Base-by-base conservation (phyloP, 2,329 filamentous ascomycete species). In the Neobulgaria alba region DNA sequence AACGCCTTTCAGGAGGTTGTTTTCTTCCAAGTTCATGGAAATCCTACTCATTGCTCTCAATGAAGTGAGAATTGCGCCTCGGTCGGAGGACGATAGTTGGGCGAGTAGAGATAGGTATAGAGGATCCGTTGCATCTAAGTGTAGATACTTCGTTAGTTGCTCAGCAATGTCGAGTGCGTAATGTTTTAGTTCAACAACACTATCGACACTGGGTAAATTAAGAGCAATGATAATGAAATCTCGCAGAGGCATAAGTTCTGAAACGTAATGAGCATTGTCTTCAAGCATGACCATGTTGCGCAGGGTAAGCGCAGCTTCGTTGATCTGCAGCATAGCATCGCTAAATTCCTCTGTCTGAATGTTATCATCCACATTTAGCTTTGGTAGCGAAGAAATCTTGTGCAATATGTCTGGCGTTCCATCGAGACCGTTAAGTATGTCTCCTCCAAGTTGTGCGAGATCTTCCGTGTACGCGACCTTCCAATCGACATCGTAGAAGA, bases 261-360 rank as follows among this genome's bases (percentile, higher is more conserved):
- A 75, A 54, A 94, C 73, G 59, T 88, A 92, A 17, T 73, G 66
- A 0, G 90, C 90, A 57, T 98, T 98, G 47, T 95, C 88, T 16
- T 81, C 77, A 15, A 95, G 69, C 62, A 93, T 85, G n/a, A 89
- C 82, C 88, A 98, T 95, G 61, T 98, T 98, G 38, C 92, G 79
- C 32, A 96, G 71, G 14, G 94, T 89, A 34, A 96, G 68, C 15
- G 83, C 80, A 2, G 92, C 88, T 62, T 96, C 89, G 17, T 83
- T 90, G 47, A 94, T 73, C 49, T 86, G 76, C 10, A 84, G 75
- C 45, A 96, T 69, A 31, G 74, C 69, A 48, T 88, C 79, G 10
- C 76, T 72, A 50, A 84, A 85, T 4, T 79, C 72, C 20, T 77
- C 77, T 0, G 86, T 77, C 47, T 89, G 76, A 18, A 95, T 69